Evolutionary conservation across 345 rosid species (phyloP).

Genomic region (Moringa oleifera): DNA sequence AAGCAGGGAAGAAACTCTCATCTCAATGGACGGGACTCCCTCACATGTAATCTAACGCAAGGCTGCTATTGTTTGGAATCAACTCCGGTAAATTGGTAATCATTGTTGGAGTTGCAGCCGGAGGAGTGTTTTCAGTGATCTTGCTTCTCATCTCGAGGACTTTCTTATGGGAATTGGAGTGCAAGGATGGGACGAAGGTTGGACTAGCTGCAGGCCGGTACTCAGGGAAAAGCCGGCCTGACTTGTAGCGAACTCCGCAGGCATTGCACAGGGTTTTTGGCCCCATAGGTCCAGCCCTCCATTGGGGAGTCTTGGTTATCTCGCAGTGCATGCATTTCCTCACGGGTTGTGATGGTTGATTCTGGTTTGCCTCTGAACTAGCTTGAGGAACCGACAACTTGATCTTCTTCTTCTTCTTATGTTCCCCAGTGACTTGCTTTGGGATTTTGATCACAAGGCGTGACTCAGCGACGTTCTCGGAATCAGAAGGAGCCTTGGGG

Average conservation of each 20-base stretch:
- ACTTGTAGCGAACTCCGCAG: constrained; percentile 91
- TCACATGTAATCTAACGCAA: constrained; percentile 36
- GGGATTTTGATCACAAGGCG: constrained; percentile 65
- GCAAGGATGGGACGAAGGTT: constrained; percentile 76
- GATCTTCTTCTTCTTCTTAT: constrained; percentile 75
- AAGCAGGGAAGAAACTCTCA: constrained; percentile 3
- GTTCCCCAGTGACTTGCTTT: constrained; percentile 44
- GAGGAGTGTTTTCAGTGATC: constrained; percentile 8
- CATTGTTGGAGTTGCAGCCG: constrained; percentile 12
- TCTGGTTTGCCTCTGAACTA: constrained; percentile 31
- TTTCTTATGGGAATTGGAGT: constrained; percentile 96
- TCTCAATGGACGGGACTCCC: constrained; percentile 4
- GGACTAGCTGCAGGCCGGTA: constrained; percentile 98
- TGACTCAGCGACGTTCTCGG: constrained; percentile 55
- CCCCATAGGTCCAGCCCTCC: constrained; percentile 99
- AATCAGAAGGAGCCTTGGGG: constrained; percentile 37
- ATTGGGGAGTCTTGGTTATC: constrained; percentile 93
- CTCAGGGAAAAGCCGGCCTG: constrained; percentile 95
- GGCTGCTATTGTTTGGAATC: constrained; percentile 38
- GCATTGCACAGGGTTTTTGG: constrained; percentile 98
- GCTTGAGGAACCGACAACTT: constrained; percentile 40
- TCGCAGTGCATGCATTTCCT: constrained; percentile 97
- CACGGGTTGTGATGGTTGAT: constrained; percentile 30
- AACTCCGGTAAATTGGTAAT: constrained; percentile 25
- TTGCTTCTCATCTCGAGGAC: constrained; percentile 90